Evolutionary conservation across 805 yeast species (phyloP).

Genomic region (Saturnispora bothae): DNA sequence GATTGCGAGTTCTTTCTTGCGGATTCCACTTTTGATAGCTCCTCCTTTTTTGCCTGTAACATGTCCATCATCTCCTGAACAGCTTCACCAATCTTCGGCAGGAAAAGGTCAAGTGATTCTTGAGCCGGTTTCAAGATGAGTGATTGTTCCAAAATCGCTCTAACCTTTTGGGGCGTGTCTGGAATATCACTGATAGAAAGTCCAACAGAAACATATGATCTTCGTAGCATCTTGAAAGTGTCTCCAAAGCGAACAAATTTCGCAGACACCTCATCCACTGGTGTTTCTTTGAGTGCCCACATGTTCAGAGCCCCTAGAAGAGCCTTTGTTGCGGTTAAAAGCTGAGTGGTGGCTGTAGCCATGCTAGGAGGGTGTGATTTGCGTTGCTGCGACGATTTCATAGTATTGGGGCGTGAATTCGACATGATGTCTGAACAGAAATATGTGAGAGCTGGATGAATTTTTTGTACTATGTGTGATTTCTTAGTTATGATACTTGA

Average conservation of each 20-base stretch:
- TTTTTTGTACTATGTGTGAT: too few relatives aligned
- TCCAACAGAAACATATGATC: slow-evolving; percentile 70
- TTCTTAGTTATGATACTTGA: background rate
- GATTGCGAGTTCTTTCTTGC: slow-evolving; percentile 4
- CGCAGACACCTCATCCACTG: slow-evolving; percentile 78
- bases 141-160: slow-evolving; percentile 78
- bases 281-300: slow-evolving; percentile 79
- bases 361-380: slow-evolving; percentile 43
- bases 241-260: slow-evolving; percentile 88
- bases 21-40: slow-evolving; percentile 16
- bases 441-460: too few relatives aligned
- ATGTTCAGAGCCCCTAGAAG: slow-evolving; percentile 75
- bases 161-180: slow-evolving; percentile 76
- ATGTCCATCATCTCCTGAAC: slow-evolving; percentile 72
- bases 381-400: slow-evolving; percentile 7
- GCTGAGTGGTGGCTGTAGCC: slow-evolving; percentile 45
- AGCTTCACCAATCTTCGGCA: slow-evolving; percentile 79
- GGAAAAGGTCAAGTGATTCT: slow-evolving; percentile 63
- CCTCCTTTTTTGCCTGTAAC: slow-evolving; percentile 67
- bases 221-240: slow-evolving; percentile 78
- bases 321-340: slow-evolving; percentile 81
- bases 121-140: slow-evolving; percentile 78
- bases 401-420: slow-evolving; percentile 3
- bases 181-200: slow-evolving; percentile 76
- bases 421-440: too few relatives aligned